Conservation (phyloP, 2,329 filamentous ascomycete genomes). For the Alternaria triticina region DNA sequence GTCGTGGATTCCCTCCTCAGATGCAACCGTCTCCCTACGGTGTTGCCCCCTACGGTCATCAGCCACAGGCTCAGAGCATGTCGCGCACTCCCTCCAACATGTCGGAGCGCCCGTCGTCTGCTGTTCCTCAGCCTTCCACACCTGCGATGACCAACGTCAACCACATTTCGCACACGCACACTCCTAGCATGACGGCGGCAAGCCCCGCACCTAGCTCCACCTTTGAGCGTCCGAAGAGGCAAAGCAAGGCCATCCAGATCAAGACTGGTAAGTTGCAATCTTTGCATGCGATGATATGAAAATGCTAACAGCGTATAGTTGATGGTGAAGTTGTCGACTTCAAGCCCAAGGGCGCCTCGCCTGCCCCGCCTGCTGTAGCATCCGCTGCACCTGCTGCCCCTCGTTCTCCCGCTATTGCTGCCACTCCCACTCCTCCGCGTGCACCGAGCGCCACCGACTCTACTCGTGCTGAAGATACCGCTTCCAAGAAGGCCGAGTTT, state of each 20-base stretch:
- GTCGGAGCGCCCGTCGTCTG: constrained; percentile 66
- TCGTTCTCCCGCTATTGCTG: constrained; percentile 69
- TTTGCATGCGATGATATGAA: neutral
- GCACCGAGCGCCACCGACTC: constrained; percentile 67
- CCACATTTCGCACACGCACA: constrained; percentile 59
- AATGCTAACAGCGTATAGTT: constrained; percentile 72
- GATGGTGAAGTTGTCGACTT: constrained; percentile 77
- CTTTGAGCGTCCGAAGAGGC: constrained; percentile 67
- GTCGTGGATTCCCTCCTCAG: constrained; percentile 54
- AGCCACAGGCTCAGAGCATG: constrained; percentile 64
- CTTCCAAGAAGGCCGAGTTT: constrained; percentile 63
- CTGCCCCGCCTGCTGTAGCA: constrained; percentile 46
- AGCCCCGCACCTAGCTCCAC: constrained; percentile 67
- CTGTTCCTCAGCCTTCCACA: constrained; percentile 66
- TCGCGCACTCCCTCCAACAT: constrained; percentile 70
- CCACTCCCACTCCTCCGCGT: constrained; percentile 71
- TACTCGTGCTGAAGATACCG: constrained; percentile 70
- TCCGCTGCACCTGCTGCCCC: constrained; percentile 57
- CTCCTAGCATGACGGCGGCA: constrained; percentile 62
- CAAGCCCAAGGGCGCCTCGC: constrained; percentile 51
- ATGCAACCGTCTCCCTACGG: constrained; percentile 51
- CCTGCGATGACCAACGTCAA: constrained; percentile 53
- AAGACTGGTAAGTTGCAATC: constrained; percentile 62
- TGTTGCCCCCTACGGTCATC: constrained; percentile 61
- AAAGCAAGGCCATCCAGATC: constrained; percentile 80